Percentiles rank a stretch among this genome's conserved stretches.
These are phyloP conservation scores for Umbelopsis vinacea DNA, from an alignment of 192 early-diverging fungal genomes.

Conservation along the genomic window DNA sequence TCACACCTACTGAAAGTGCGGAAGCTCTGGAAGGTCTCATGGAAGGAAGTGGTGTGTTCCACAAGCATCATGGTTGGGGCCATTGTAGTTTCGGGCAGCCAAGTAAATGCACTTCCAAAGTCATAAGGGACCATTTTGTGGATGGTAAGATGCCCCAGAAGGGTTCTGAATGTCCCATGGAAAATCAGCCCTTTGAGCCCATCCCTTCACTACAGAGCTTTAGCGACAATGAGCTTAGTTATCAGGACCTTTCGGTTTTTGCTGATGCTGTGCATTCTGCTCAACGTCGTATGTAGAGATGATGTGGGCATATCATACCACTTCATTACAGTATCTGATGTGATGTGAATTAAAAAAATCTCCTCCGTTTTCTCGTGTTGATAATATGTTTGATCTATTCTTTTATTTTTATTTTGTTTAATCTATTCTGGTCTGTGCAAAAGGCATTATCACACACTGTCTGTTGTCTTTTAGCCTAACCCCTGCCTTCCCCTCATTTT, in stretches of 20 bases:
- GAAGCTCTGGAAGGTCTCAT: constrained; percentile 18
- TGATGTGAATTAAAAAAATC: too few relatives aligned
- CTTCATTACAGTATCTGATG: too few relatives aligned
- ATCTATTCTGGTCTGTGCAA: too few relatives aligned
- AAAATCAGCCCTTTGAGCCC: background rate
- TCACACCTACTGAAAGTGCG: constrained; percentile 45
- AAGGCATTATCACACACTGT: too few relatives aligned
- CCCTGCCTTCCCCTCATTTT: too few relatives aligned
- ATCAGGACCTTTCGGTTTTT: background rate
- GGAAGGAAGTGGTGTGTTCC: constrained; percentile 40
- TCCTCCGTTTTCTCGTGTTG: too few relatives aligned
- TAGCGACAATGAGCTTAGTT: background rate
- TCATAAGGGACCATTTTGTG: constrained; percentile 33
- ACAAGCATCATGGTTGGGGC: constrained; percentile 45
- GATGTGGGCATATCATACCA: too few relatives aligned
- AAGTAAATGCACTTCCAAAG: constrained; percentile 37
- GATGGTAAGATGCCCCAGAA: constrained; percentile 5
- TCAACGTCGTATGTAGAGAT: too few relatives aligned
- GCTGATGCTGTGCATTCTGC: background rate
- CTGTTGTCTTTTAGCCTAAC: too few relatives aligned
- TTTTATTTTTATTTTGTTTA: too few relatives aligned
- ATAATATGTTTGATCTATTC: too few relatives aligned
- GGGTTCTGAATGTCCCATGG: constrained; percentile 11
- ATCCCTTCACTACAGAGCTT: too few relatives aligned
- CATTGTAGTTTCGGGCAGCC: constrained; percentile 43